Evolutionary conservation across 768 basidiomycete species (phyloP).

Genomic region (Kwoniella europaea): DNA sequence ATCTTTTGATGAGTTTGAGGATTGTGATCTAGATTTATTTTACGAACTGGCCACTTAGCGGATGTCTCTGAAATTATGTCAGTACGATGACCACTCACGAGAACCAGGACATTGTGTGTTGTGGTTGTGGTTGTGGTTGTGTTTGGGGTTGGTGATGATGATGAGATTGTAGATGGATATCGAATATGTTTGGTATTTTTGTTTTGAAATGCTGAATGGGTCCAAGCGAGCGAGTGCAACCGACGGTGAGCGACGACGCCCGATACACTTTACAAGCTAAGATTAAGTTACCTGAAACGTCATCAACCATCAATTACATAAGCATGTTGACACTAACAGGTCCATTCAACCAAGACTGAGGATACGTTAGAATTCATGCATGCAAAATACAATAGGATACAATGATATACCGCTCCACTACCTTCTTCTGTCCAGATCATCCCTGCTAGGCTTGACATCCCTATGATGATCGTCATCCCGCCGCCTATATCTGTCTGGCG

Average conservation of each 20-base stretch:
- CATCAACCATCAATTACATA: background rate
- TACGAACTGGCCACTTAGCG: background rate
- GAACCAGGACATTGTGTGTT: conserved; percentile 43
- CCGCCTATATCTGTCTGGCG: conserved; percentile 3
- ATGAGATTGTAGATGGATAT: background rate
- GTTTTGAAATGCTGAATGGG: too few species aligned
- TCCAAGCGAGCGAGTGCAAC: background rate
- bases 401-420: background rate
- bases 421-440: conserved; percentile 4
- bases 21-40: conserved; percentile 15
- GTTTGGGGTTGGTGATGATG: background rate
- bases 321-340: background rate
- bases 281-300: background rate
- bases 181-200: too few species aligned
- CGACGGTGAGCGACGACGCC: background rate
- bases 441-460: conserved; percentile 14
- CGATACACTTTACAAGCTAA: background rate
- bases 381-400: background rate
- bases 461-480: background rate
- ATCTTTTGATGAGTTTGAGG: conserved; percentile 16
- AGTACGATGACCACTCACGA: conserved; percentile 26
- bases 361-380: background rate
- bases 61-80: background rate
- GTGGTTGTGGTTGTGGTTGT: background rate
- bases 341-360: too few species aligned